Conservation (phyloP, 2,329 filamentous ascomycete genomes). For the Cladophialophora exuberans region DNA sequence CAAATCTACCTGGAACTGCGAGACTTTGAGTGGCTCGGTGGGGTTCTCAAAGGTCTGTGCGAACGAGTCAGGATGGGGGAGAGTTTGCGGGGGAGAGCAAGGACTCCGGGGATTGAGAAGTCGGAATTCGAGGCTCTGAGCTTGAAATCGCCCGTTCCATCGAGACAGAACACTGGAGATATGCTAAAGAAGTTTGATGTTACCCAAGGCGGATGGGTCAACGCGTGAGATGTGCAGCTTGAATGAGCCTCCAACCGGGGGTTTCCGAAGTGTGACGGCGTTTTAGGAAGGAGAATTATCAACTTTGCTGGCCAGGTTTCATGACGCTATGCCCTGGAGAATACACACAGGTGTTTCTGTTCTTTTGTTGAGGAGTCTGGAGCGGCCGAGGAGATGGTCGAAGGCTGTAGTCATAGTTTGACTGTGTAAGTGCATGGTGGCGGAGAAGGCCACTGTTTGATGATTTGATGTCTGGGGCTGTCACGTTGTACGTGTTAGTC, state of each 20-base stretch:
- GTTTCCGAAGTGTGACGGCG: too few species aligned
- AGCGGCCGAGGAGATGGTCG: constrained; percentile 8
- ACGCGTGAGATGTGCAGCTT: constrained; percentile 17
- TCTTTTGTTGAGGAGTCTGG: not conserved
- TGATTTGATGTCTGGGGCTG: not conserved
- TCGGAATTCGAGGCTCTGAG: constrained; percentile 17
- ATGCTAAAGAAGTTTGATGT: constrained; percentile 24
- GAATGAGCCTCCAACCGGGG: too few species aligned
- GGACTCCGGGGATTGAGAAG: constrained; percentile 13
- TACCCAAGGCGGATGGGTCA: constrained; percentile 27
- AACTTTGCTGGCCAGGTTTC: too few species aligned
- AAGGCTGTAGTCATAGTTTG: not conserved
- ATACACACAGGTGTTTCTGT: not conserved
- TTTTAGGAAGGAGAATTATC: too few species aligned
- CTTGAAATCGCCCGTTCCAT: constrained; percentile 14
- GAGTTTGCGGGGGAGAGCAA: constrained; percentile 24
- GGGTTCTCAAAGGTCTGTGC: constrained; percentile 61
- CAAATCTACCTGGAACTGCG: constrained; percentile 81
- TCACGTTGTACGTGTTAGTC: constrained; percentile 27
- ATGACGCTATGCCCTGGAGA: too few species aligned
- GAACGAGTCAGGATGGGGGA: constrained; percentile 45
- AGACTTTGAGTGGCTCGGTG: constrained; percentile 75
- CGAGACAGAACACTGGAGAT: constrained; percentile 22
- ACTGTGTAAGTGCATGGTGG: constrained; percentile 3
- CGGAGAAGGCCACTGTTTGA: constrained; percentile 15